These are phyloP conservation scores for Solanum chacoense DNA, from an alignment of 305 asterid genomes.

Conservation along the genomic window DNA sequence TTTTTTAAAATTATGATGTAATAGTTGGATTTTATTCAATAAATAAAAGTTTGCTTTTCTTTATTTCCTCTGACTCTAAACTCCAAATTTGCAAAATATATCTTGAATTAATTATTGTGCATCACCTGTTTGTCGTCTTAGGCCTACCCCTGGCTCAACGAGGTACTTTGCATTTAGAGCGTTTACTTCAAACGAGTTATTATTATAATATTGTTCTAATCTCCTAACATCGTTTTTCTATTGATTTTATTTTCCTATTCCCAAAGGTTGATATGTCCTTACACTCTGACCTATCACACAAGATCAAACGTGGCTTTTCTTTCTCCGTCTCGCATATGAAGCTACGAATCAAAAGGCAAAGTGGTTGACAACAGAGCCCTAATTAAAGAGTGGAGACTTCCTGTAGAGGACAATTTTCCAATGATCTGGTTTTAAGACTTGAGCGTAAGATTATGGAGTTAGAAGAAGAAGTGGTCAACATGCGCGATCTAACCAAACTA, in stretches of 20 bases:
- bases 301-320: background rate
- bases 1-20: background rate
- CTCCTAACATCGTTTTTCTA: background rate
- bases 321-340: background rate
- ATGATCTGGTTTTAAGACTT: background rate
- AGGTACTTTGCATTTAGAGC: background rate
- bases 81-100: background rate
- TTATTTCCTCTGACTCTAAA: background rate
- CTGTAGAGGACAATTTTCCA: background rate
- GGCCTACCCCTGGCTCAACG: background rate
- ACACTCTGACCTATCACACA: background rate
- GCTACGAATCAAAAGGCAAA: background rate
- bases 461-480: background rate
- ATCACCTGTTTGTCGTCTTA: background rate
- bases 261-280: background rate
- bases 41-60: background rate
- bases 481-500: background rate
- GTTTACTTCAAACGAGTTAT: background rate
- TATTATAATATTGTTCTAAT: background rate
- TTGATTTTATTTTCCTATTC: background rate
- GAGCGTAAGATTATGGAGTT: background rate
- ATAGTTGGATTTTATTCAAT: background rate
- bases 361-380: background rate
- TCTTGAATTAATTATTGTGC: background rate
- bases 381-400: background rate